These are phyloP conservation scores for Aspergillus floridensis DNA, from an alignment of 2,329 filamentous ascomycete genomes.

Conservation along the genomic window DNA sequence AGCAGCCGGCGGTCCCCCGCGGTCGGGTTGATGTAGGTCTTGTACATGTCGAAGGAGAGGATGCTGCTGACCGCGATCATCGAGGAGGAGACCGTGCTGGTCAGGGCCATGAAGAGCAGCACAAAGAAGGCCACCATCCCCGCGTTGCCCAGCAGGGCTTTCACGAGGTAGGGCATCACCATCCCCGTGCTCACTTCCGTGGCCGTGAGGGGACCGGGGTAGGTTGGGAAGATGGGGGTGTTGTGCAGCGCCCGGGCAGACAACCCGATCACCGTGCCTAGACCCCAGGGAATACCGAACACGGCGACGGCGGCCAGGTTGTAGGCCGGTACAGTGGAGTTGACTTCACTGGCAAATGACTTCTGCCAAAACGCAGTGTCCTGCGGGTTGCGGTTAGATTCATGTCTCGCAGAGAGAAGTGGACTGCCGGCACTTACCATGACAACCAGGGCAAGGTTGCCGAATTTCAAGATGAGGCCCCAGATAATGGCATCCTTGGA, in stretches of 20 bases:
- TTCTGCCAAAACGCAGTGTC: conserved; percentile 56
- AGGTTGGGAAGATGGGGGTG: conserved; percentile 47
- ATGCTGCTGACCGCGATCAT: conserved; percentile 54
- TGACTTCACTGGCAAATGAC: conserved; percentile 49
- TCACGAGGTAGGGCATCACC: conserved; percentile 49
- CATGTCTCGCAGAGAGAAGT: background rate
- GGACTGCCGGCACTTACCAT: conserved; percentile 36
- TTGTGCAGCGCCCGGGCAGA: conserved; percentile 47
- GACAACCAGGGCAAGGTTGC: conserved; percentile 50
- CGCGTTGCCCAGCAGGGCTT: conserved; percentile 44
- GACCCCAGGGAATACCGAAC: conserved; percentile 49
- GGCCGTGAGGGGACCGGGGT: conserved; percentile 41
- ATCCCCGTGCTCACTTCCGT: conserved; percentile 45
- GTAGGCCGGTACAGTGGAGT: conserved; percentile 49
- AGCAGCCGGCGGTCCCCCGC: conserved; percentile 46
- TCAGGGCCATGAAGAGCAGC: conserved; percentile 53
- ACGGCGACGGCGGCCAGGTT: conserved; percentile 47
- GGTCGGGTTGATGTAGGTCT: conserved; percentile 50
- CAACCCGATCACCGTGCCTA: conserved; percentile 49
- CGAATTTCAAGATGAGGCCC: conserved; percentile 49
- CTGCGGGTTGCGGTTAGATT: conserved; percentile 12
- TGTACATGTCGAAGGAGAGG: conserved; percentile 51
- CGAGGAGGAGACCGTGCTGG: conserved; percentile 50
- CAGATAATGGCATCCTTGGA: conserved; percentile 46
- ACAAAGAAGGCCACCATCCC: conserved; percentile 48